Evolutionary conservation across 495 filamentous ascomycete genomes (phyloP), one percentile per base, ranked within the genome.

Genomic region (Symbiotaphrina buchneri): DNA sequence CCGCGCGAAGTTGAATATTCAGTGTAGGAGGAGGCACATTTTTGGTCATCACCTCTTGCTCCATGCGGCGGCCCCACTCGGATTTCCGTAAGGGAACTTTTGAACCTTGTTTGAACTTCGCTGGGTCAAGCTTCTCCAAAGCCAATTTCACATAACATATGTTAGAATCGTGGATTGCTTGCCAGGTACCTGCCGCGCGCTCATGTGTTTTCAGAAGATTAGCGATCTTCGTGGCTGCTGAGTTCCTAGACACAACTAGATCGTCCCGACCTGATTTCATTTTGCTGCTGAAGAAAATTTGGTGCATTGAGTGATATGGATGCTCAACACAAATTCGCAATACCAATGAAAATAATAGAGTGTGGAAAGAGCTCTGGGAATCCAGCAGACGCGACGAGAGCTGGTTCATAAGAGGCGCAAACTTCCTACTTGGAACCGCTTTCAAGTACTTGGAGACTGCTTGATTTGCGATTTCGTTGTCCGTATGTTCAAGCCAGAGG

Each of bases 251-350:
- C 23, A 70, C 46, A 14, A 78, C 73, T 4, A 69, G 57, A 18
- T 74, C 64, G 34, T 94, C 85, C 40, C 75, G 68, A 20, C 65
- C 54, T 30, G 18, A 15, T 27, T 59, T 60, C 11, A 64, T 68
- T 41, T 65, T 81, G 33, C 61, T 71, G 21, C 73, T 71, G 5
- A 82, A 72, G 53, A 81, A 90, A 14, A 99, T 81, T 32, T 94
- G 83, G 45, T 94, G 85, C 71, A 93, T 84, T 24, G 78, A 79
- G 42, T 99, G 87, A 48, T 82, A 90, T 1, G 87, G 87, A 48
- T 99, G 87, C 17, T 99, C 82, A 6, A 58, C 56, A 44, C 83
- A 93, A 33, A 95, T 87, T 7, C 71, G 61, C 36, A 71, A 62
- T 10, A 94, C 68, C 21, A 95, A 51, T 1, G 59, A 49, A 13